Base-by-base conservation (phyloP, 352 stramenopile genomes). In the Globisporangium cederbergense region DNA sequence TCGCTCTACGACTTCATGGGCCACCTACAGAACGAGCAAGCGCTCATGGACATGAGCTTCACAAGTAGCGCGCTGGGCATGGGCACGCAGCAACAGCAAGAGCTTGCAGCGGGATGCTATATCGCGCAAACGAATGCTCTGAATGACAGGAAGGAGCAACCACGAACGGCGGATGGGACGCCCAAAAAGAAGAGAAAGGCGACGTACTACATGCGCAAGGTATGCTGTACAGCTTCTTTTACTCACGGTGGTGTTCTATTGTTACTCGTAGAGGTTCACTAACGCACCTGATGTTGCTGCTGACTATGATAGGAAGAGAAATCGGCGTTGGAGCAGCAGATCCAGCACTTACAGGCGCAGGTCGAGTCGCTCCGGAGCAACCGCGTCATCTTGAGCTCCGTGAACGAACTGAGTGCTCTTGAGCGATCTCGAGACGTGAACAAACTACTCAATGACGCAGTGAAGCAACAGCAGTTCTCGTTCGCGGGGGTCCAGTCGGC, bases 241-340 rank as follows among this genome's bases (percentile, higher is more conserved):
- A 46, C 40, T 1, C 25, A 28, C 25, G 25, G 11, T 46, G 40
- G 10, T 20, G 40, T n/a, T 30, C 2, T 30, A 6, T 16, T 14
- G 7, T 9, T 8, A 7, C 10, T 28, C 16, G 4, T 13, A 51
- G 45, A 51, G 3, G 9, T 9, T 32, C n/a, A 14, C 9, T 28
- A 28, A 34, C 9, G n/a, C 16, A 2, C 47, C 1, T 32, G 2
- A n/a, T 32, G 3, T 28, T 34, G 9, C 0, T 18, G 16, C 7
- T 53, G 8, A 11, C 18, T 14, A 5, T 32, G 25, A 18, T 20
- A 62, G 57, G 57, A 62, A 22, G 57, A 62, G 25, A 62, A 62
- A 52, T 40, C 42, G 6, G 20, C 38, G 10, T 18, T 62, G 42
- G 10, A 51, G 40, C 42, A 62, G 22, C n/a, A 62, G 57, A 8